These are phyloP conservation scores for Colletotrichum agaves DNA, from an alignment of 2,329 filamentous ascomycete genomes.

Conservation along the genomic window DNA sequence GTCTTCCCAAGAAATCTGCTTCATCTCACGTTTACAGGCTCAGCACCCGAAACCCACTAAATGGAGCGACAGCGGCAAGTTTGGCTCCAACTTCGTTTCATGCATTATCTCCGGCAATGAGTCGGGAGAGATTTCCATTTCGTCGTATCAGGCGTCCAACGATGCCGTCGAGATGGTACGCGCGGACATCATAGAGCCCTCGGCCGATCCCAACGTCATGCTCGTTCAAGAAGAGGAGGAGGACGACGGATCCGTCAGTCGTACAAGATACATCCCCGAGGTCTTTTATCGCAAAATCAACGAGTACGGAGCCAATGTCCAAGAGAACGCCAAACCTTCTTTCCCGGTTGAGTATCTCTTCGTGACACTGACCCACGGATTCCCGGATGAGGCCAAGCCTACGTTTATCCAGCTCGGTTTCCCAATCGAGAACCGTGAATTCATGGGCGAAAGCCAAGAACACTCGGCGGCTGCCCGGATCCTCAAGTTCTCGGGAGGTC, in stretches of 20 bases:
- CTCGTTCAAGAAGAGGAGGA: conserved; percentile 93
- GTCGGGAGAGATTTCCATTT: conserved; percentile 86
- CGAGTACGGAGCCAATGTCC: conserved; percentile 95
- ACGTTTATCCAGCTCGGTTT: conserved; percentile 81
- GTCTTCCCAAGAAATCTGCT: conserved; percentile 90
- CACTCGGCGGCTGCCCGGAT: conserved; percentile 74
- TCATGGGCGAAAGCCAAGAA: conserved; percentile 88
- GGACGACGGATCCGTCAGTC: conserved; percentile 74
- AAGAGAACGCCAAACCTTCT: conserved; percentile 95
- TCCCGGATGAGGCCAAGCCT: conserved; percentile 83
- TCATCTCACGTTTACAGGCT: conserved; percentile 88
- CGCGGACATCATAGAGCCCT: conserved; percentile 94
- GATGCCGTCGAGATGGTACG: conserved; percentile 97
- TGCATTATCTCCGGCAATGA: conserved; percentile 96
- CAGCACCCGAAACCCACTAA: conserved; percentile 90
- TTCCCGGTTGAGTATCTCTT: conserved; percentile 98
- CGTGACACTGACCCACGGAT: conserved; percentile 95
- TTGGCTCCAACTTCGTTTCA: conserved; percentile 97
- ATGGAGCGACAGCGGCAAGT: conserved; percentile 94
- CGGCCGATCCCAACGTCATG: conserved; percentile 92
- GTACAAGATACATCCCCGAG: conserved; percentile 91
- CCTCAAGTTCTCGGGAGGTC: conserved; percentile 70
- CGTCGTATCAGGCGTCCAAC: conserved; percentile 94
- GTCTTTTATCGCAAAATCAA: conserved; percentile 97
- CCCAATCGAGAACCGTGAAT: conserved; percentile 90